A percentile compares a stretch with the other conserved stretches of the same genome.
phyloP scores from a whole-genome alignment of 1,284 basidiomycete species.

The Boletus smithii region DNA sequence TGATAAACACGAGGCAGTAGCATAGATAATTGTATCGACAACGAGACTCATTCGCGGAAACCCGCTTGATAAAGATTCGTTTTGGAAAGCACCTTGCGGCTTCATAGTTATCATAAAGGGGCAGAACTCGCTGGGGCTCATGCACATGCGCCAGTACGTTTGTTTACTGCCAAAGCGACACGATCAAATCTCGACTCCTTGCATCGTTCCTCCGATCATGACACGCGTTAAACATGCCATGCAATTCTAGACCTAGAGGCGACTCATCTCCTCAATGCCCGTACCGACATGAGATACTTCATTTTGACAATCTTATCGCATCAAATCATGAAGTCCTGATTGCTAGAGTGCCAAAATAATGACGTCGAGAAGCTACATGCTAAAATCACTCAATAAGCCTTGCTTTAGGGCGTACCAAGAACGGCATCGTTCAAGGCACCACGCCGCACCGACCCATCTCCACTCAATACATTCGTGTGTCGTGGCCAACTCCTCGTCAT shows the following conservation, averaged over 20 bases:
- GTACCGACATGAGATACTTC: background rate
- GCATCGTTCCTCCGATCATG: slow-evolving; percentile 9
- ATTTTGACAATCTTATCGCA: slow-evolving; percentile 23
- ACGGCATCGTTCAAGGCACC: slow-evolving; percentile 3
- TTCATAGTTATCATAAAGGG: slow-evolving; percentile 2
- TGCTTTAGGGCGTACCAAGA: background rate
- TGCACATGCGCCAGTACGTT: slow-evolving; percentile 18
- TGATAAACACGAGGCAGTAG: slow-evolving; percentile 27
- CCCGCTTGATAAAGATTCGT: slow-evolving; percentile 1
- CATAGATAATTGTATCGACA: slow-evolving; percentile 4
- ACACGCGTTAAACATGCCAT: slow-evolving; percentile 24
- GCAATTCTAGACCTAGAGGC: slow-evolving; percentile 4
- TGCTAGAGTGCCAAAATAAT: slow-evolving; percentile 5
- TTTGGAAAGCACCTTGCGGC: slow-evolving; percentile 23
- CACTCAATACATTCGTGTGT: slow-evolving; percentile 9
- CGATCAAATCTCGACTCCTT: background rate
- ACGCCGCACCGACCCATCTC: slow-evolving; percentile 8
- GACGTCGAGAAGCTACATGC: slow-evolving; percentile 18
- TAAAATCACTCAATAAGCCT: slow-evolving; percentile 3
- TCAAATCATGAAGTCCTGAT: slow-evolving; percentile 24
- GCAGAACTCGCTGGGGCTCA: background rate
- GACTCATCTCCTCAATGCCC: slow-evolving; percentile 1
- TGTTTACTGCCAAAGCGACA: background rate
- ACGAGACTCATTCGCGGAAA: background rate
- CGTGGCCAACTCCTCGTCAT: slow-evolving; percentile 9